These are phyloP conservation scores for Aspergillus avenaceus DNA, from an alignment of 495 filamentous ascomycete species.

Conservation along the genomic window DNA sequence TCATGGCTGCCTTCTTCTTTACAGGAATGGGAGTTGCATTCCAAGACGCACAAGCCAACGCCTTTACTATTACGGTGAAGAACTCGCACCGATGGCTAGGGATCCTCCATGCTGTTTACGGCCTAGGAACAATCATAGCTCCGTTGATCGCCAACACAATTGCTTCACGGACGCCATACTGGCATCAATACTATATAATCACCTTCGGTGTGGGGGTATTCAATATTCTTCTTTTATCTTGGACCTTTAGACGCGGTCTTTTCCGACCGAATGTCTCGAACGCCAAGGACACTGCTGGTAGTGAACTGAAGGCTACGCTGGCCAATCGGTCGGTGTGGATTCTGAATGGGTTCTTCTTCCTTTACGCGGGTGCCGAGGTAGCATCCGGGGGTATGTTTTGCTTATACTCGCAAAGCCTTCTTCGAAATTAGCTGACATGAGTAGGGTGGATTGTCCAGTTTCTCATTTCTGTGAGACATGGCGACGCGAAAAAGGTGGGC, in stretches of 20 bases:
- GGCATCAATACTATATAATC: constrained; percentile 22
- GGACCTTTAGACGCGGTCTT: constrained; percentile 19
- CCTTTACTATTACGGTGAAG: constrained; percentile 41
- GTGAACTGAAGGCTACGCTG: constrained; percentile 18
- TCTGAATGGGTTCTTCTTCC: constrained; percentile 48
- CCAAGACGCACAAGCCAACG: constrained; percentile 52
- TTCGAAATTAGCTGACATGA: background rate
- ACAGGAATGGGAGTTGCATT: constrained; percentile 47
- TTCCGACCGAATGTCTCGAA: constrained; percentile 18
- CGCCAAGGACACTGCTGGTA: constrained; percentile 16
- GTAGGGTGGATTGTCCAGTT: constrained; percentile 67
- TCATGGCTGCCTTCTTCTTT: constrained; percentile 44
- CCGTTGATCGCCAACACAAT: constrained; percentile 50
- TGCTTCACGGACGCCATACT: constrained; percentile 23
- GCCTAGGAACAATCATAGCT: constrained; percentile 44
- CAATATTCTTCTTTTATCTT: constrained; percentile 13
- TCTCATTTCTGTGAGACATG: constrained; percentile 55
- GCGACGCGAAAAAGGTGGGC: constrained; percentile 58
- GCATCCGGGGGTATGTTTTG: constrained; percentile 36
- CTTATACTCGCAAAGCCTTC: background rate
- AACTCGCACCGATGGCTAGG: constrained; percentile 53
- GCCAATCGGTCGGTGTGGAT: constrained; percentile 37
- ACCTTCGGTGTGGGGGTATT: constrained; percentile 10
- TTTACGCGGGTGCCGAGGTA: constrained; percentile 39
- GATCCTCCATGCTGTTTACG: constrained; percentile 54